A percentile compares a stretch with the other conserved stretches of the same genome.
These are phyloP conservation scores for Fallopia convolvulus DNA, from an alignment of 148 eudicot genomes.

Conservation along the genomic window DNA sequence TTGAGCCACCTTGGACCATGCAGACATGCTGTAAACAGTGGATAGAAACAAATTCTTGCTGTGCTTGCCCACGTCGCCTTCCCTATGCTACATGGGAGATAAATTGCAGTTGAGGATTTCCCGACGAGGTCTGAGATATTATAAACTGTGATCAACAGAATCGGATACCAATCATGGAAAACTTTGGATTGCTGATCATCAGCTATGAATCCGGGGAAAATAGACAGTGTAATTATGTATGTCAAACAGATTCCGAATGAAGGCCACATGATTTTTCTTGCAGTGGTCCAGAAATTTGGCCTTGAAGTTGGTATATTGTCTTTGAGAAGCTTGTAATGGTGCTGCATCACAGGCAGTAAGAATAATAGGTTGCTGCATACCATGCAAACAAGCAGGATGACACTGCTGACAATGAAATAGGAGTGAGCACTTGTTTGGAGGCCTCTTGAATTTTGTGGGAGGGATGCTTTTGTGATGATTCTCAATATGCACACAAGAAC, in stretches of 20 bases:
- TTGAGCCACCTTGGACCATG: constrained; percentile 73
- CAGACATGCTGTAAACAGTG: constrained; percentile 53
- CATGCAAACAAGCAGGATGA: constrained; percentile 44
- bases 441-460: constrained; percentile 58
- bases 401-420: constrained; percentile 54
- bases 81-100: constrained; percentile 27
- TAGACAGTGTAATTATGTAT: constrained; percentile 69
- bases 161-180: constrained; percentile 76
- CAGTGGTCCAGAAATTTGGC: constrained; percentile 33
- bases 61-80: constrained; percentile 65
- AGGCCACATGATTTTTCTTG: constrained; percentile 45
- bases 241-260: constrained; percentile 51
- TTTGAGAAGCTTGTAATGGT: constrained; percentile 36
- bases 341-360: constrained; percentile 52
- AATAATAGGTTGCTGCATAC: constrained; percentile 54
- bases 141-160: constrained; percentile 49
- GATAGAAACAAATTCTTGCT: constrained; percentile 62
- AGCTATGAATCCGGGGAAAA: constrained; percentile 79
- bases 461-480: constrained; percentile 71
- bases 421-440: constrained; percentile 56
- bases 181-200: constrained; percentile 46
- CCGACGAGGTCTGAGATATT: constrained; percentile 65
- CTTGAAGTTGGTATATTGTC: constrained; percentile 12
- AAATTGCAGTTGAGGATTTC: constrained; percentile 53
- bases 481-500: constrained; percentile 59